These are phyloP conservation scores for Cystobasidium pallidum DNA, from an alignment of 1,284 basidiomycete species.

Conservation along the genomic window DNA sequence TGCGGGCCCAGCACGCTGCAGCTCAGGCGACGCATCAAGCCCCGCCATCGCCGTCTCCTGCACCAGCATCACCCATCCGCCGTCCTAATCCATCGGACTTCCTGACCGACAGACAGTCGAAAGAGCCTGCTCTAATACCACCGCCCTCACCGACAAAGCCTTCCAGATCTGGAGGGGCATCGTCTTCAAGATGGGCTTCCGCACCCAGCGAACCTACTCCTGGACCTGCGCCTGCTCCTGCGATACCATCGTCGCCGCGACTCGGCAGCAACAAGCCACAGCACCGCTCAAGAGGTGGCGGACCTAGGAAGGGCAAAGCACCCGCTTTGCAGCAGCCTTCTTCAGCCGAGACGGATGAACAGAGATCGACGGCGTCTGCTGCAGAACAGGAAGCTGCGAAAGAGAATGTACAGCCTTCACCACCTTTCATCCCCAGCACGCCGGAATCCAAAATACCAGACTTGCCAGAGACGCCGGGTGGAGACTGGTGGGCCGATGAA, in stretches of 20 bases:
- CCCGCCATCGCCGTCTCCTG: conserved; percentile 15
- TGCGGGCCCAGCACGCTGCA: conserved; percentile 19
- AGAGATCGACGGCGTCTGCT: neutral
- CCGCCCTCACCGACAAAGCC: conserved; percentile 16
- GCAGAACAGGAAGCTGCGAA: neutral
- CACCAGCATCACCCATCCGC: conserved; percentile 7
- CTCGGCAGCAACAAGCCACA: conserved; percentile 7
- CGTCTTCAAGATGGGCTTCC: conserved; percentile 7
- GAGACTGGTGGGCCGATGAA: conserved; percentile 36
- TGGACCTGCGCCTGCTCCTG: conserved; percentile 14
- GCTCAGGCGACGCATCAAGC: conserved; percentile 39
- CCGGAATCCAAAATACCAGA: conserved; percentile 23
- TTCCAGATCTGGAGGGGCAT: neutral
- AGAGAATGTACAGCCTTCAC: neutral
- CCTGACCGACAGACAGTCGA: conserved; percentile 7
- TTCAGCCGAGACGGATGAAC: neutral
- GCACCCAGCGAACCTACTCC: neutral
- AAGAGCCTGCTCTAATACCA: neutral
- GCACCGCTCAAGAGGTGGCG: conserved; percentile 6
- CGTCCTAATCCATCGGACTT: conserved; percentile 32
- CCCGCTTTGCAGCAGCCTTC: neutral
- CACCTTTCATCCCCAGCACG: neutral
- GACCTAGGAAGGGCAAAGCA: conserved; percentile 6
- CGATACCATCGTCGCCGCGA: neutral
- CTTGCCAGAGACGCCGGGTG: conserved; percentile 20